These are phyloP conservation scores for Trifolium fragiferum DNA, from an alignment of 306 rosid genomes.

Conservation along the genomic window DNA sequence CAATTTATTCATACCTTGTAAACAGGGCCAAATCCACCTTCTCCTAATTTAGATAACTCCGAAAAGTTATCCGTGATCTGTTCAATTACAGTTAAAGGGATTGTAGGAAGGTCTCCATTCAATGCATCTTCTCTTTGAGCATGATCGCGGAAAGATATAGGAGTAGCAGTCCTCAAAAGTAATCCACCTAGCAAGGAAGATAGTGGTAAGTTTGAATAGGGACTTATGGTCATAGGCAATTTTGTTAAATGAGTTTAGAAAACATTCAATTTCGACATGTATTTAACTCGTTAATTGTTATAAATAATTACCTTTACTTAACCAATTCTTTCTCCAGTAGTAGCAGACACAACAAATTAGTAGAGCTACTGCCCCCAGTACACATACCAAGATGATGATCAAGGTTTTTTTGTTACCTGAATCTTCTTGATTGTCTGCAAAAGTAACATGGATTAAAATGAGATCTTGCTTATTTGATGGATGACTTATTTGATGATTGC, in stretches of 20 bases:
- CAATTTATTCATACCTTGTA: constrained; percentile 48
- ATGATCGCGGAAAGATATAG: background rate
- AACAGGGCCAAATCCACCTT: constrained; percentile 74
- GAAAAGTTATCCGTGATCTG: constrained; percentile 49
- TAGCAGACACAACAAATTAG: constrained; percentile 28
- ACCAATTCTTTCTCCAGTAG: constrained; percentile 13
- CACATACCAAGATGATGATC: constrained; percentile 30
- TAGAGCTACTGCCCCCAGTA: constrained; percentile 19
- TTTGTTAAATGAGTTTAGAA: background rate
- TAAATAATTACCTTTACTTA: constrained; percentile 14
- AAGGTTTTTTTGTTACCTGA: constrained; percentile 6
- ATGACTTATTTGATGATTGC: no score
- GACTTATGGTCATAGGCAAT: background rate
- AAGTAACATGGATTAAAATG: background rate
- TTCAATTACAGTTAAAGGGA: constrained; percentile 37
- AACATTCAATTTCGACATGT: background rate
- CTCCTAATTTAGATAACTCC: constrained; percentile 54
- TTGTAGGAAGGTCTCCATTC: constrained; percentile 41
- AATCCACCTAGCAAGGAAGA: constrained; percentile 13
- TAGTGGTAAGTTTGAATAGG: background rate
- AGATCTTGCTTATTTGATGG: no score
- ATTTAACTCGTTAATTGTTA: background rate
- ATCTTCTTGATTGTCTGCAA: constrained; percentile 24
- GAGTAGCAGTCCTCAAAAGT: background rate
- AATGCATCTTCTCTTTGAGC: constrained; percentile 19